These are phyloP conservation scores for Solanum bukasovii DNA, from an alignment of 257 asterid species.

Conservation along the genomic window DNA sequence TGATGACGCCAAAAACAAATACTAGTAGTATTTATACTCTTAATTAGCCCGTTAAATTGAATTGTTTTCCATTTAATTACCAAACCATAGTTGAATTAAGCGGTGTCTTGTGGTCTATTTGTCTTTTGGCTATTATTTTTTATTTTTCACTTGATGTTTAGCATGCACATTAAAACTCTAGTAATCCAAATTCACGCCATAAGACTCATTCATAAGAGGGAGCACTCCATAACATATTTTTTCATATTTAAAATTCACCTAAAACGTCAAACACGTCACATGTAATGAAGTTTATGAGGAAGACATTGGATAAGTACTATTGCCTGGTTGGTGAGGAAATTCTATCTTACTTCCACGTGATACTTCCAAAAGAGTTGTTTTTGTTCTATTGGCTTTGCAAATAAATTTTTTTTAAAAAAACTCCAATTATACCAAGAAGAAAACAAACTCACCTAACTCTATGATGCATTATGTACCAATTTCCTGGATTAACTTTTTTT, in stretches of 20 bases:
- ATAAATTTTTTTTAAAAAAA: fast-evolving
- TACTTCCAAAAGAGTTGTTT: not conserved
- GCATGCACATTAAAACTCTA: no score
- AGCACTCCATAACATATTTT: not conserved
- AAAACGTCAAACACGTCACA: not conserved
- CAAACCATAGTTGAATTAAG: not conserved
- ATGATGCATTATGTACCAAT: not conserved
- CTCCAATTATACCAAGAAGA: not conserved
- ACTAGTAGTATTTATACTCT: no score
- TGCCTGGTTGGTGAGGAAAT: not conserved
- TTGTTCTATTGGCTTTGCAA: not conserved
- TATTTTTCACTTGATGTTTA: no score
- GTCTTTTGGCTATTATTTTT: not conserved
- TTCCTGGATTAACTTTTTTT: no score
- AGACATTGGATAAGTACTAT: not conserved
- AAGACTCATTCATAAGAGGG: not conserved
- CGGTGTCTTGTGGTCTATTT: not conserved
- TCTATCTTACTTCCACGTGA: not conserved
- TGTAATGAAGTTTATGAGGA: not conserved
- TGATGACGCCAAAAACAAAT: no score
- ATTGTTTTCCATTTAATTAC: not conserved
- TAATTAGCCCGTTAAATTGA: not conserved
- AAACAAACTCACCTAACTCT: not conserved
- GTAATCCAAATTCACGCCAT: not conserved
- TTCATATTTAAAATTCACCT: not conserved